phyloP scores from a whole-genome alignment of 306 rosid species.

The Begonia fuchsioides region DNA sequence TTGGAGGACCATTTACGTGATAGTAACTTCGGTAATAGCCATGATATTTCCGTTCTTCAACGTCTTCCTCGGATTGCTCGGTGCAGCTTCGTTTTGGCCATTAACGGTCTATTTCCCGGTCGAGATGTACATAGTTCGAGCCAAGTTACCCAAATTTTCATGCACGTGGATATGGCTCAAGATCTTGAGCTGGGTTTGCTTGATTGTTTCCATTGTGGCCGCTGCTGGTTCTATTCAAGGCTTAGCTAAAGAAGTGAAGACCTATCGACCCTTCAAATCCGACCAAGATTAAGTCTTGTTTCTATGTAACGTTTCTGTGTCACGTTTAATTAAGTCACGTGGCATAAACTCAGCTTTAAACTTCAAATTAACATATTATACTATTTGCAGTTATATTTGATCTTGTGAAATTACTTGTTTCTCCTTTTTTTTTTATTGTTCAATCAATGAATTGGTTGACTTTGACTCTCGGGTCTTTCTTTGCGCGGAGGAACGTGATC shows the following conservation, averaged over 20 bases:
- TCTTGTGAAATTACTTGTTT: too few relatives aligned
- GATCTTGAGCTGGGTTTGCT: constrained; percentile 68
- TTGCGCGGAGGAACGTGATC: not conserved
- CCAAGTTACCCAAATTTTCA: constrained; percentile 48
- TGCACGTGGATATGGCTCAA: constrained; percentile 86
- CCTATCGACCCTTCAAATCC: constrained; percentile 54
- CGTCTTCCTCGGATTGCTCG: constrained; percentile 69
- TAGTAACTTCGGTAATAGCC: constrained; percentile 53
- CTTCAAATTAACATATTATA: too few relatives aligned
- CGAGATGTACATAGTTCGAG: constrained; percentile 81
- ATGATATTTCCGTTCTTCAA: constrained; percentile 97
- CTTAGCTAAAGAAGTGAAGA: constrained; percentile 52
- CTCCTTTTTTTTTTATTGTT: too few relatives aligned
- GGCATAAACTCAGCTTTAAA: too few relatives aligned
- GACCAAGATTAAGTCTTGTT: constrained; percentile 20
- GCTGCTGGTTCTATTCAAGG: constrained; percentile 89
- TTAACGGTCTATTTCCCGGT: constrained; percentile 84
- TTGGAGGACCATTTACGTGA: constrained; percentile 75
- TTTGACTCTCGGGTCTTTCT: not conserved
- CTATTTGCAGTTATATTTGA: too few relatives aligned
- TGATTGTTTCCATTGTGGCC: constrained; percentile 56
- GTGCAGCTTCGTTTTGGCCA: constrained; percentile 89
- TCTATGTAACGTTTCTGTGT: too few relatives aligned
- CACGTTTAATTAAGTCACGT: too few relatives aligned
- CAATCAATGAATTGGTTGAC: too few relatives aligned